Percentiles rank a stretch among this genome's conserved stretches.
Conservation (phyloP, 2,329 filamentous ascomycete genomes). For the Xylaria sp. region DNA sequence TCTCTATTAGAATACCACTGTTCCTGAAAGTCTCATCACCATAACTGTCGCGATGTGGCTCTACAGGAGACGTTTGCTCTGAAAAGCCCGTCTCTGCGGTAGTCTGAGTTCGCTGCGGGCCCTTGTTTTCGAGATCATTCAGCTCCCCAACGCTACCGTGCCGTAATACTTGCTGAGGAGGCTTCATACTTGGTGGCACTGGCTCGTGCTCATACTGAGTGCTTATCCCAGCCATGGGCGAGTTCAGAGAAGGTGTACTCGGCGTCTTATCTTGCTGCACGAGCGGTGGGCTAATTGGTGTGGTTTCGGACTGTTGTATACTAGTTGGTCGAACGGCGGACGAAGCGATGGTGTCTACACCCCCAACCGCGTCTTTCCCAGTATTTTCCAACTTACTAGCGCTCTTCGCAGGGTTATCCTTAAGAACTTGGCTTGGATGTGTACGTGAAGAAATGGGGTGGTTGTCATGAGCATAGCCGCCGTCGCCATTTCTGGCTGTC, state of each 20-base stretch:
- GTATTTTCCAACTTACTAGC: neutral
- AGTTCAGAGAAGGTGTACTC: neutral
- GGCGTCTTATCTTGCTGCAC: neutral
- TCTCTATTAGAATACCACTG: neutral
- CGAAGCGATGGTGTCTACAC: neutral
- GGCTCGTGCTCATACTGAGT: neutral
- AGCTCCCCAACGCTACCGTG: neutral
- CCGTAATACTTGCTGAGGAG: too few relatives aligned
- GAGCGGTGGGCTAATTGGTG: neutral
- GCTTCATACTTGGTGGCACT: neutral
- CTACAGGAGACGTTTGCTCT: neutral
- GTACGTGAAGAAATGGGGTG: neutral
- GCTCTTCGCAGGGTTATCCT: neutral
- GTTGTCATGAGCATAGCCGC: neutral
- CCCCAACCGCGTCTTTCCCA: neutral
- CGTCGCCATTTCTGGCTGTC: neutral
- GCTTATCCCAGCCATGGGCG: neutral
- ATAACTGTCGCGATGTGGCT: neutral
- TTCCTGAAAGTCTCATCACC: neutral
- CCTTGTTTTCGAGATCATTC: neutral
- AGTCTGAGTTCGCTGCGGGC: neutral
- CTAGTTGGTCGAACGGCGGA: neutral
- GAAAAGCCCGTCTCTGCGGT: neutral
- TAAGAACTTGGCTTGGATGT: neutral
- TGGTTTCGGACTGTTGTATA: neutral